Percentiles rank a stretch among this genome's conserved stretches.
Evolutionary conservation across 805 yeast genomes (phyloP).

Genomic region (Vanderwaltozyma verrucispora): DNA sequence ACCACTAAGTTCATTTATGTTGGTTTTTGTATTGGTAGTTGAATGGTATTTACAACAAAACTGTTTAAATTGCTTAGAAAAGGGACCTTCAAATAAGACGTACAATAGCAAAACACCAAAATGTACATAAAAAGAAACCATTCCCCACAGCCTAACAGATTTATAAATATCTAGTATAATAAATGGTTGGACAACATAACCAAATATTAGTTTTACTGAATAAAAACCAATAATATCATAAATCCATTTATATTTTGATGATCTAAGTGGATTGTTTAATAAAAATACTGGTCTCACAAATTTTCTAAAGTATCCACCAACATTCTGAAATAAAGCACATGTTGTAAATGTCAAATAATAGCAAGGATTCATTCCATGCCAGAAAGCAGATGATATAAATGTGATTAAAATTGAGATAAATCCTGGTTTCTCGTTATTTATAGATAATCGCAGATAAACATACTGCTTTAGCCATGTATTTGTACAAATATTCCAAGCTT

Average conservation of each 20-base stretch:
- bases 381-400: constrained; percentile 75
- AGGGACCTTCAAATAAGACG: constrained; percentile 58
- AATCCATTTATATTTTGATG: constrained; percentile 31
- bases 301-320: constrained; percentile 72
- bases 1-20: no score
- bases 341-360: constrained; percentile 81
- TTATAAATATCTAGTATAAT: constrained; percentile 54
- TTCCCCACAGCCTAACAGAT: constrained; percentile 61
- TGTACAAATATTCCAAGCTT: constrained; percentile 95
- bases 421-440: constrained; percentile 71
- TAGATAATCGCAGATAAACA: constrained; percentile 74
- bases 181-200: constrained; percentile 81
- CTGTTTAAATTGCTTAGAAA: constrained; percentile 16
- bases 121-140: constrained; percentile 61
- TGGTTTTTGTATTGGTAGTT: background rate
- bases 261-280: constrained; percentile 52
- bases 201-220: constrained; percentile 71
- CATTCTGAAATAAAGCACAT: constrained; percentile 78
- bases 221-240: constrained; percentile 63
- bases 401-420: constrained; percentile 74
- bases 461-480: constrained; percentile 90
- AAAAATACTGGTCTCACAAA: constrained; percentile 80
- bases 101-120: constrained; percentile 41
- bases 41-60: background rate
- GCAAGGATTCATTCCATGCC: constrained; percentile 98